Evolutionary conservation across 139 green algal genomes (phyloP).

Genomic region (Eudorina sp.): DNA sequence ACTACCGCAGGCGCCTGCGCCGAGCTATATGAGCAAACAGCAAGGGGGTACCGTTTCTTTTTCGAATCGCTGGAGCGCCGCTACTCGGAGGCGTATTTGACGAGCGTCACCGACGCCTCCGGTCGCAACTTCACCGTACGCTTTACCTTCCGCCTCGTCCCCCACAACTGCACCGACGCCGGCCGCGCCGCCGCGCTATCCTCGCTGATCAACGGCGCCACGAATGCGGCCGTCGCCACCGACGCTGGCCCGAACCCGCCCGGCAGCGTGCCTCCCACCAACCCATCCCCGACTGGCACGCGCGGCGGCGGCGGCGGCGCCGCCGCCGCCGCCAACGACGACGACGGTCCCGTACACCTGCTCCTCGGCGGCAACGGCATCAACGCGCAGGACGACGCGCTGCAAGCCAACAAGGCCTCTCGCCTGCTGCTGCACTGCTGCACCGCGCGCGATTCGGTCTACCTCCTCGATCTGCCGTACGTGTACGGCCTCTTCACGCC

Average conservation of each 20-base stretch:
- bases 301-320: too few species aligned
- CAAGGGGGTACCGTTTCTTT: background rate
- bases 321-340: background rate
- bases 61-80: background rate
- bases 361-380: constrained; percentile 1
- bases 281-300: too few species aligned
- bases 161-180: background rate
- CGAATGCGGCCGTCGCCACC: too few species aligned
- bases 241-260: too few species aligned
- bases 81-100: too few species aligned
- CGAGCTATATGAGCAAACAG: background rate
- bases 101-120: background rate
- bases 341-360: background rate
- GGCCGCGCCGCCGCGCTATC: background rate
- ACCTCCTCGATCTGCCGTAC: background rate
- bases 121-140: background rate
- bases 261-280: too few species aligned
- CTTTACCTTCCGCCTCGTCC: background rate
- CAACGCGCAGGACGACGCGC: background rate
- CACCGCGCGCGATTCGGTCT: constrained; percentile 12
- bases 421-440: constrained; percentile 10
- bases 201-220: background rate
- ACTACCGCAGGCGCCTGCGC: background rate
- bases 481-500: constrained; percentile 20
- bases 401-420: background rate